Conservation (phyloP, 768 basidiomycete species). For the Tylopilus intermedius region DNA sequence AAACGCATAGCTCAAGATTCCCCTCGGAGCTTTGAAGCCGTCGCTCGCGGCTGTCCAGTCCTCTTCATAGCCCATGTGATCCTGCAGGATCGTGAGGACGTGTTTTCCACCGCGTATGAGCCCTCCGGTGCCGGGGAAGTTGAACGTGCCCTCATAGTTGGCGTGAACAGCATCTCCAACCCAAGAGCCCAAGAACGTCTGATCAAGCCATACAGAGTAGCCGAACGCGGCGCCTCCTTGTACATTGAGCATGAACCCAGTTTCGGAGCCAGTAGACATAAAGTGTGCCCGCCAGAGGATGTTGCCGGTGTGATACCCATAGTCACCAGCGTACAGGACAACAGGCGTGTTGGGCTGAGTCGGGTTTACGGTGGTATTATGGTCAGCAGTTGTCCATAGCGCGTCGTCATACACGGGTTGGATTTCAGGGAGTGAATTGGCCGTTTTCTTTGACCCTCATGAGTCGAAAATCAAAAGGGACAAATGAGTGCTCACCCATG, state of each 20-base stretch:
- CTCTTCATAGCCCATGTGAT: constrained; percentile 51
- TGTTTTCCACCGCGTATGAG: constrained; percentile 30
- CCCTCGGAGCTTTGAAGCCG: constrained; percentile 44
- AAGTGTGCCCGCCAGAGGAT: constrained; percentile 52
- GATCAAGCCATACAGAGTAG: constrained; percentile 47
- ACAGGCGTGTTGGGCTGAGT: constrained; percentile 34
- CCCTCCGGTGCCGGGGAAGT: not conserved
- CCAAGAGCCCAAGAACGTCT: constrained; percentile 43
- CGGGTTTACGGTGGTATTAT: constrained; percentile 40
- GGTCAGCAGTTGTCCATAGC: constrained; percentile 41
- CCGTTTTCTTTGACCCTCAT: constrained; percentile 20
- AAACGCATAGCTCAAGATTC: constrained; percentile 45
- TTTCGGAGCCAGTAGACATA: constrained; percentile 42
- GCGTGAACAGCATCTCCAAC: constrained; percentile 14
- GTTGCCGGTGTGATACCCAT: constrained; percentile 49
- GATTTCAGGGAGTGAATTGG: constrained; percentile 35
- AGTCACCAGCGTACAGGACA: constrained; percentile 45
- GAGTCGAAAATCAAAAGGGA: not conserved
- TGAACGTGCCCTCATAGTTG: constrained; percentile 16
- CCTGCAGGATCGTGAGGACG: constrained; percentile 48
- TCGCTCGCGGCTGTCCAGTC: constrained; percentile 41
- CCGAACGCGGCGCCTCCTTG: constrained; percentile 46
- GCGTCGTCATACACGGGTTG: constrained; percentile 36
- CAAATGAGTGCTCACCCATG: constrained; percentile 10
- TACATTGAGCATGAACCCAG: constrained; percentile 37